Conservation (phyloP, 2,329 filamentous ascomycete genomes). For the Fusarium sp. region DNA sequence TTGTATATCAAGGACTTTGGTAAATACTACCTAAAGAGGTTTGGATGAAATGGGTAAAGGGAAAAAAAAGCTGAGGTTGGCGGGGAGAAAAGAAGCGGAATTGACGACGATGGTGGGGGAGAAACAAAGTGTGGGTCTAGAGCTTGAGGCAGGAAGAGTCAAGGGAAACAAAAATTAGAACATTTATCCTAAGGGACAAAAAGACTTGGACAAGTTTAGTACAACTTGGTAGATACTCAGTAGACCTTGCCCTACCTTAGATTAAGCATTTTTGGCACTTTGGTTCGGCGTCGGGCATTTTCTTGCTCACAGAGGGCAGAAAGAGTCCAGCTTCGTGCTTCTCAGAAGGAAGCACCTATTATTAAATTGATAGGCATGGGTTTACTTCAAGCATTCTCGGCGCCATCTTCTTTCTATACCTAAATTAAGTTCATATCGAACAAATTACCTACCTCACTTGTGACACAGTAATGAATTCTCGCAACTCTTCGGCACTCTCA, state of each 20-base stretch:
- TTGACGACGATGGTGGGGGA: constrained; percentile 34
- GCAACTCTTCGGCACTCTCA: background rate
- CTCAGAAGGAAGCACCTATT: background rate
- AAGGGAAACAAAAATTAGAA: background rate
- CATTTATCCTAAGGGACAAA: background rate
- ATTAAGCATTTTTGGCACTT: background rate
- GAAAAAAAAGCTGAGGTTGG: constrained; percentile 33
- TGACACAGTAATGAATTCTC: background rate
- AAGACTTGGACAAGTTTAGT: background rate
- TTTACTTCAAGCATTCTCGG: too few relatives aligned
- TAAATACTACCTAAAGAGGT: constrained; percentile 1
- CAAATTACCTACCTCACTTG: background rate
- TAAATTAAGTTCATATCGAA: too few relatives aligned
- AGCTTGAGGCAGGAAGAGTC: background rate
- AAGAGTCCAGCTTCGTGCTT: background rate
- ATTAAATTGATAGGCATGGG: background rate
- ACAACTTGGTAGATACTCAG: background rate
- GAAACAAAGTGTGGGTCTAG: constrained; percentile 34
- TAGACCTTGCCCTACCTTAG: background rate
- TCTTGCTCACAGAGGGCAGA: background rate
- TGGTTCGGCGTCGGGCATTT: background rate
- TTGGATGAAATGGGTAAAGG: constrained; percentile 7
- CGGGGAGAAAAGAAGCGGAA: constrained; percentile 35
- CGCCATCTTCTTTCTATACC: too few relatives aligned
- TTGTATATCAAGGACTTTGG: constrained; percentile 31